These are phyloP conservation scores for Zizania latifolia DNA, from an alignment of 176 grass and related monocot genomes.

Conservation along the genomic window DNA sequence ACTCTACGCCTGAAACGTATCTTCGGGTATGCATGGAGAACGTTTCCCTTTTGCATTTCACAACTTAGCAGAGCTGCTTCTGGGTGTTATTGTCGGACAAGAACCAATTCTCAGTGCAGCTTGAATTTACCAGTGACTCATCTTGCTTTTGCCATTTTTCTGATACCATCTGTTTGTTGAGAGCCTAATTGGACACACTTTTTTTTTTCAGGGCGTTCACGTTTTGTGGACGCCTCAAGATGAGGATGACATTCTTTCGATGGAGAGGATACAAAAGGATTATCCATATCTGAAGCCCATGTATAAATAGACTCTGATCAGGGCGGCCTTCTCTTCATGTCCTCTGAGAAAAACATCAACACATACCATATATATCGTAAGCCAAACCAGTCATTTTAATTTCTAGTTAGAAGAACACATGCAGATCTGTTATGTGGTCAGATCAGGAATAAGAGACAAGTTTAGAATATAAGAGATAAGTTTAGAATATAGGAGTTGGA, in stretches of 20 bases:
- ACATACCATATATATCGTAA: not conserved
- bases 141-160: not conserved
- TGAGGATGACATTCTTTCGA: slow-evolving; percentile 1
- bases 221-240: slow-evolving; percentile 26
- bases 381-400: not conserved
- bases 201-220: slow-evolving; percentile 11
- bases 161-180: not conserved
- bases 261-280: not conserved
- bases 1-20: not conserved
- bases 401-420: slow-evolving; percentile 2
- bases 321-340: not conserved
- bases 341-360: not conserved
- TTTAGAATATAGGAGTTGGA: too few species aligned
- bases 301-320: not conserved
- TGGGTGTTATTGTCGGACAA: not conserved
- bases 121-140: not conserved
- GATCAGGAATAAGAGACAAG: too few species aligned
- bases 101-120: not conserved
- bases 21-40: not conserved
- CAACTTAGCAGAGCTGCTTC: not conserved
- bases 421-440: too few species aligned
- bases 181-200: not conserved
- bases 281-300: slow-evolving; percentile 13
- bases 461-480: too few species aligned
- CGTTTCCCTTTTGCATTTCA: not conserved